A percentile compares a stretch with the other conserved stretches of the same genome.
Evolutionary conservation across 106 monocot species (phyloP).

Genomic region (Hemerocallis citrina): DNA sequence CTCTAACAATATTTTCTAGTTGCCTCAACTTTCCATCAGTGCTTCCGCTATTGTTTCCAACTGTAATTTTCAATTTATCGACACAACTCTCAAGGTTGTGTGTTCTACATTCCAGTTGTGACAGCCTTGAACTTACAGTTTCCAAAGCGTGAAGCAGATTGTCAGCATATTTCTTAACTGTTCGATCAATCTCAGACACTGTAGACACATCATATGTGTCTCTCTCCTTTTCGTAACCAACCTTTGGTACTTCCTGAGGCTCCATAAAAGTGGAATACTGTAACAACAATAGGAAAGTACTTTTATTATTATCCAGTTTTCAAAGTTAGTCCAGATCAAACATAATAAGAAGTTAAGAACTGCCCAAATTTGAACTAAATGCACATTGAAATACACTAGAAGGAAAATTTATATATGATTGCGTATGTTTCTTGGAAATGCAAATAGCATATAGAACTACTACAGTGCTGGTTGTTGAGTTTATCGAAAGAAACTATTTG

Average conservation of each 20-base stretch:
- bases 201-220: slow-evolving; percentile 23
- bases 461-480: no score
- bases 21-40: slow-evolving; percentile 65
- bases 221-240: slow-evolving; percentile 37
- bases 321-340: neutral
- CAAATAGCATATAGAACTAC: neutral
- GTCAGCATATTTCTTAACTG: slow-evolving; percentile 60
- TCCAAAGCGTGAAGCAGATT: slow-evolving; percentile 47
- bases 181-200: slow-evolving; percentile 46
- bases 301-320: no score
- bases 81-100: slow-evolving; percentile 45
- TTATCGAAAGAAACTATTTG: no score
- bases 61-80: slow-evolving; percentile 45
- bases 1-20: slow-evolving; percentile 60
- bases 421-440: neutral
- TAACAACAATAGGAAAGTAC: neutral
- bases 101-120: slow-evolving; percentile 57
- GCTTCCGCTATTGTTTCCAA: slow-evolving; percentile 37
- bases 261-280: slow-evolving; percentile 49
- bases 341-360: neutral
- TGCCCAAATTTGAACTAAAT: neutral
- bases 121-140: slow-evolving; percentile 59
- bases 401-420: neutral
- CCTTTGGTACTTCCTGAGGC: slow-evolving; percentile 41
- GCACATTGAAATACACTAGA: neutral